Base-by-base conservation (phyloP, 129 eudicot species). In the Centaurea solstitialis region DNA sequence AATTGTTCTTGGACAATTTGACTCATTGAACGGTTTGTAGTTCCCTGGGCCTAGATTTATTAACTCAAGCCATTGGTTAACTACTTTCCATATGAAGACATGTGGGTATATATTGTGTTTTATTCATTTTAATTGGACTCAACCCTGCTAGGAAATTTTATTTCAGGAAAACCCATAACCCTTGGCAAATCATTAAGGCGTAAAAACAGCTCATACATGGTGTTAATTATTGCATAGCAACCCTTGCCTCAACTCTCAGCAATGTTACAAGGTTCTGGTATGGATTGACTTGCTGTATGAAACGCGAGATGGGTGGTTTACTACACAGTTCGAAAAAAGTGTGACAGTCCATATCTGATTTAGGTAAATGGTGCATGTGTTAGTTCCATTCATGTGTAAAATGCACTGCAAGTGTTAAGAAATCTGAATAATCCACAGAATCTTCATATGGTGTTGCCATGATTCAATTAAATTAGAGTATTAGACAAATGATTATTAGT, bases 201-300 rank as follows among this genome's bases (percentile, higher is more conserved):
- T 47, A 47, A 47, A 47, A 47, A 3, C 11, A 47, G 12, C 59
- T 12, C 66, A n/a, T 59, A n/a, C 9, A 59, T 59, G 10, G 66
- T 59, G 30, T 26, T 26, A 26, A 26, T 26, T 26, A 1, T 59
- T 59, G 8, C n/a, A 59, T 5, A 59, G 66, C 66, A 59, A 59
- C 9, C 59, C 59, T 59, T 17, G 66, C 66, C 66, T 59, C 66
- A 59, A 59, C 66, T 59, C 66, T 59, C 66, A 59, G 66, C 66
- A 59, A 59, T 17, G 66, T 59, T 59, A 59, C 24, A 8, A 2
- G 66, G 10, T n/a, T 59, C 66, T 59, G 23, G 66, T 47, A 12
- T 12, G 59, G n/a, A 4, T 47, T 47, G n/a, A 47, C 15, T 47
- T 47, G 59, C 59, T 11, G 12, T 47, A 45, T 45, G 17, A 2